A percentile compares a stretch with the other conserved stretches of the same genome.
These are phyloP conservation scores for Dispira simplex DNA, from an alignment of 192 early-diverging fungal genomes.

Conservation along the genomic window DNA sequence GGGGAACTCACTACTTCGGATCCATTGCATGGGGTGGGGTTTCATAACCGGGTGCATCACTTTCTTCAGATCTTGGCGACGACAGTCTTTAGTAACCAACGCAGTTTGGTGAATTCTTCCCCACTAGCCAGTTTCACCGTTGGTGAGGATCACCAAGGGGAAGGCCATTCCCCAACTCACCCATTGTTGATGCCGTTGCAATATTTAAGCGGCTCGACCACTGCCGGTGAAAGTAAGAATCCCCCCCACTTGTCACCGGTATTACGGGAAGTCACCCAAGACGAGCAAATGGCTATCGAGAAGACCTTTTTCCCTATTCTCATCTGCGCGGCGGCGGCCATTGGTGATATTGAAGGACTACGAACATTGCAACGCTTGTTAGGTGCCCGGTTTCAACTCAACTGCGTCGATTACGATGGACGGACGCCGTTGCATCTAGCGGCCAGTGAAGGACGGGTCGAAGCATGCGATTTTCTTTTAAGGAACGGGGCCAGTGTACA, in stretches of 20 bases:
- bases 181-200: too few species aligned
- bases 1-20: constrained; percentile 79
- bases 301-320: constrained; percentile 67
- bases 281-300: constrained; percentile 55
- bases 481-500: constrained; percentile 82
- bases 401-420: constrained; percentile 68
- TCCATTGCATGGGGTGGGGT: constrained; percentile 46
- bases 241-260: too few species aligned
- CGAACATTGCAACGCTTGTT: constrained; percentile 38
- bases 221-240: too few species aligned
- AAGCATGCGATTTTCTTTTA: constrained; percentile 59
- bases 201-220: too few species aligned
- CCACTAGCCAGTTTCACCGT: too few species aligned
- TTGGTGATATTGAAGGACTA: constrained; percentile 71
- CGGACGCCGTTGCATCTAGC: constrained; percentile 81
- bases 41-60: constrained; percentile 38
- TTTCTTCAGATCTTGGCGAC: constrained; percentile 6
- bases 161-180: too few species aligned
- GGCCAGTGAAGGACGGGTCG: constrained; percentile 52
- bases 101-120: too few species aligned
- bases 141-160: too few species aligned
- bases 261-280: neutral
- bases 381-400: constrained; percentile 37
- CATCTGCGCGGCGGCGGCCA: constrained; percentile 72
- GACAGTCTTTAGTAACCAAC: neutral